Evolutionary conservation across 2,329 filamentous ascomycete genomes (phyloP), one percentile per base, ranked within the genome.

Genomic region (Neophaeococcomyces aloes): DNA sequence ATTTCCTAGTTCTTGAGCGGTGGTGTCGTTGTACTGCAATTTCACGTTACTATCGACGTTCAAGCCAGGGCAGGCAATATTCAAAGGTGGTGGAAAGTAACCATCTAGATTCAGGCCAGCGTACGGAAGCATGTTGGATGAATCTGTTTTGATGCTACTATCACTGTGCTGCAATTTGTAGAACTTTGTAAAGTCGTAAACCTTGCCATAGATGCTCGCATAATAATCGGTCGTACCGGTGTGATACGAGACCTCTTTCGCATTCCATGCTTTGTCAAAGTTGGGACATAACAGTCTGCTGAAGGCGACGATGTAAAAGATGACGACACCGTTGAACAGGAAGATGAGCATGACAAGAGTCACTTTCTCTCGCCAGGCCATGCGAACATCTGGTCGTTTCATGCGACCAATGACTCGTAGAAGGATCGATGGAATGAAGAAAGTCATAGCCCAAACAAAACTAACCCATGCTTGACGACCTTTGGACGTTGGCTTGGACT

Each of bases 361-460:
- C 8, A 98, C 40, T 65, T 98, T 98, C 59, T 98, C 91, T 63
- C 91, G 78, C 91, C 91, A 98, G 0, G 91, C 91, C 78, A 95
- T 84, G 19, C 91, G 84, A 7, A 98, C 86, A 65, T 98, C 91
- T 1, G 88, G 91, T 44, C 91, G 81, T 66, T 94, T 93, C 91
- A 98, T 98, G 17, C 89, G 84, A 25, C 91, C 91, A 46, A 96
- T 58, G 47, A 73, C 81, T n/a, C 76, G 75, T 13, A 98, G 77
- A 2, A 84, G 53, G 37, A 86, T 83, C 0, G 89, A 96, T 0
- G 91, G 91, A 53, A 95, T 91, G 83, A 85, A 96, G 61, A 86
- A 96, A 0, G 91, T 98, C 38, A 93, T 53, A 1, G 76, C 75
- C 87, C 88, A 96, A 2, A 91, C 85, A 31, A 91, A 63, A 1